Evolutionary conservation across 371 early-diverging fungal species (phyloP).

Genomic region (Lichtheimia corymbifera): DNA sequence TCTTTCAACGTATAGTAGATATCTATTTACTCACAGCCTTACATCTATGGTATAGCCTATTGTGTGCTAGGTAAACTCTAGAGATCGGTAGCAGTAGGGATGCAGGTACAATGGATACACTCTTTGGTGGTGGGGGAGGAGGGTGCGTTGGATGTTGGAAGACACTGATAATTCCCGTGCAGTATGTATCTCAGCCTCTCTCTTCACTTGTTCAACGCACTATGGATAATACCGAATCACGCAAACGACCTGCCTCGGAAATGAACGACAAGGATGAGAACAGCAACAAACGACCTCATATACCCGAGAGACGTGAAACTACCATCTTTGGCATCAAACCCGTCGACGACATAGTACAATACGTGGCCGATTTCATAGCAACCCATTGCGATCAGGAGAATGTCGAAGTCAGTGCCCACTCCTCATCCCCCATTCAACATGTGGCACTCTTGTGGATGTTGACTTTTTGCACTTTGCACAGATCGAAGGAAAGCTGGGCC

Average conservation of each 20-base stretch:
- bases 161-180: not conserved
- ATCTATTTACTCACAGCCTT: too few species aligned
- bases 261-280: not conserved
- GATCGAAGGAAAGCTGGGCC: slow-evolving; percentile 86
- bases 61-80: not conserved
- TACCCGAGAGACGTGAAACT: slow-evolving; percentile 20
- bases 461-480: slow-evolving; percentile 17
- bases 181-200: too few species aligned
- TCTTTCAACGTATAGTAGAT: too few species aligned
- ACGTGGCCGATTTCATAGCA: slow-evolving; percentile 65
- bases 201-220: not conserved
- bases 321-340: slow-evolving; percentile 42
- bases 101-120: not conserved
- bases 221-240: not conserved
- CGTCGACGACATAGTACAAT: slow-evolving; percentile 63
- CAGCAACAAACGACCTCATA: not conserved
- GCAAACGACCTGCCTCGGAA: slow-evolving; percentile 2
- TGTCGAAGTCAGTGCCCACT: slow-evolving; percentile 54
- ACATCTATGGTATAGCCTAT: not conserved
- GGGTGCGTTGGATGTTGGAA: not conserved
- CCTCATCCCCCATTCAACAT: not conserved
- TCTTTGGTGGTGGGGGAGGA: not conserved
- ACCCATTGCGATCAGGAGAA: slow-evolving; percentile 49
- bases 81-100: not conserved
- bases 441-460: not conserved